Percentiles rank a stretch among this genome's conserved stretches.
Conservation (phyloP, 495 filamentous ascomycete genomes). For the Aspergillus diversus region DNA sequence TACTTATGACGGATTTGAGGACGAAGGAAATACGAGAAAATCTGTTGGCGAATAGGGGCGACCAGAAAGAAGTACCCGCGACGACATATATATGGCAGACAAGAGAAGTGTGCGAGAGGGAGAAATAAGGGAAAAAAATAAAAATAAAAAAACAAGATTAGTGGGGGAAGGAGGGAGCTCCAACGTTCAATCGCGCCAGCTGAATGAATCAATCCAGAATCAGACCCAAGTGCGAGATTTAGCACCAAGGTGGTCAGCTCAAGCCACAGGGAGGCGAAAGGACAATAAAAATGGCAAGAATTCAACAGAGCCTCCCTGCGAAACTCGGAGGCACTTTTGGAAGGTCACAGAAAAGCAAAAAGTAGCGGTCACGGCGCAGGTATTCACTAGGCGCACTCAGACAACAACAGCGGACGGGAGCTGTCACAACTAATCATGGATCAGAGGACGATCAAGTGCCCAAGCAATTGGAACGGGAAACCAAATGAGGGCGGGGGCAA, state of each 20-base stretch:
- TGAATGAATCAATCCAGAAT: conserved; percentile 11
- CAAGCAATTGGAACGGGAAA: conserved; percentile 16
- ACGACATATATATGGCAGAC: conserved; percentile 3
- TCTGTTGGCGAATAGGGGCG: background rate
- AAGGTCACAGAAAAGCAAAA: conserved; percentile 12
- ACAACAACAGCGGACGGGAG: conserved; percentile 6
- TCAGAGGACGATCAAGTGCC: conserved; percentile 20
- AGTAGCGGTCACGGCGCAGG: conserved; percentile 27
- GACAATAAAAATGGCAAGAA: conserved; percentile 7
- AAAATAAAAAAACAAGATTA: background rate
- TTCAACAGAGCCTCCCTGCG: conserved; percentile 14
- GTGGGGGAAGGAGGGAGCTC: conserved; percentile 12
- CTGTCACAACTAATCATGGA: conserved; percentile 15
- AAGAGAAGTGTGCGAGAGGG: background rate
- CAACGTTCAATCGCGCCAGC: conserved; percentile 14
- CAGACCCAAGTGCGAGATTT: conserved; percentile 5
- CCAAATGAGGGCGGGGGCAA: conserved; percentile 10
- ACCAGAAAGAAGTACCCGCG: background rate
- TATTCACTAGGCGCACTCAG: conserved; percentile 14
- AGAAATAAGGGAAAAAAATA: background rate
- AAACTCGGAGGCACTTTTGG: conserved; percentile 7
- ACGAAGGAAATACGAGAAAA: background rate
- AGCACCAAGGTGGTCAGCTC: conserved; percentile 8
- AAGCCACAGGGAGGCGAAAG: conserved; percentile 14
- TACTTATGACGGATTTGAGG: background rate